A percentile compares a stretch with the other conserved stretches of the same genome.
Conservation (phyloP, 2,329 filamentous ascomycete genomes). For the Colletotrichum sublineola region DNA sequence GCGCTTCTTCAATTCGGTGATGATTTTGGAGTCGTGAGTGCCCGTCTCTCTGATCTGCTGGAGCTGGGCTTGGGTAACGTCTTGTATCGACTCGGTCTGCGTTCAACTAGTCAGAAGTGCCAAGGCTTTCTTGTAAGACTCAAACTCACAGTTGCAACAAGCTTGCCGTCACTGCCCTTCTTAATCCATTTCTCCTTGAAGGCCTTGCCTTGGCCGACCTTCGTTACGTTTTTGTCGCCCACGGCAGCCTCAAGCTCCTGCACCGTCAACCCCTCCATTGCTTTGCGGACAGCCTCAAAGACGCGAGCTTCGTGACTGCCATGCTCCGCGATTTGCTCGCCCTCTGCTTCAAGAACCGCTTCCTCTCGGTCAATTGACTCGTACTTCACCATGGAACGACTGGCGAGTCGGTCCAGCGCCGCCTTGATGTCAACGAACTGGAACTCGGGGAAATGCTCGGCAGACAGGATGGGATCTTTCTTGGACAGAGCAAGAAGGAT, state of each 20-base stretch:
- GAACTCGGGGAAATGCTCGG: constrained; percentile 76
- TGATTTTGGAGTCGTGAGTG: constrained; percentile 79
- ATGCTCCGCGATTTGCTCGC: constrained; percentile 77
- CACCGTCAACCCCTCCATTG: constrained; percentile 85
- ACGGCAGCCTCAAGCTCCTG: constrained; percentile 77
- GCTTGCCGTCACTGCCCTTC: constrained; percentile 70
- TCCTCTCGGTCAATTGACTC: constrained; percentile 86
- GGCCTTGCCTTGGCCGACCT: constrained; percentile 93
- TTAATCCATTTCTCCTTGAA: constrained; percentile 84
- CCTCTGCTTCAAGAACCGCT: constrained; percentile 80
- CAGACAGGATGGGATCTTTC: constrained; percentile 75
- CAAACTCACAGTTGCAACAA: constrained; percentile 63
- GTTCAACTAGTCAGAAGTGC: constrained; percentile 28
- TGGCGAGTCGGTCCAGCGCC: constrained; percentile 86
- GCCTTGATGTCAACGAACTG: constrained; percentile 82
- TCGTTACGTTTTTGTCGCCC: constrained; percentile 79
- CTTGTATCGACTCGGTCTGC: constrained; percentile 79
- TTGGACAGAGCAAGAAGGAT: constrained; percentile 76
- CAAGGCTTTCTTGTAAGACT: background rate
- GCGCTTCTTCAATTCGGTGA: constrained; percentile 89
- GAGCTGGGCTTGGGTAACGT: constrained; percentile 83
- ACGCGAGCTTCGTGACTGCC: constrained; percentile 88
- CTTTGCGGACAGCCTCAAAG: constrained; percentile 78
- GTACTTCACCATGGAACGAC: constrained; percentile 89
- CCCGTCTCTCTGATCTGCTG: constrained; percentile 78